These are phyloP conservation scores for Tetragonia tetragonoides DNA, from an alignment of 148 eudicot species.

Conservation along the genomic window DNA sequence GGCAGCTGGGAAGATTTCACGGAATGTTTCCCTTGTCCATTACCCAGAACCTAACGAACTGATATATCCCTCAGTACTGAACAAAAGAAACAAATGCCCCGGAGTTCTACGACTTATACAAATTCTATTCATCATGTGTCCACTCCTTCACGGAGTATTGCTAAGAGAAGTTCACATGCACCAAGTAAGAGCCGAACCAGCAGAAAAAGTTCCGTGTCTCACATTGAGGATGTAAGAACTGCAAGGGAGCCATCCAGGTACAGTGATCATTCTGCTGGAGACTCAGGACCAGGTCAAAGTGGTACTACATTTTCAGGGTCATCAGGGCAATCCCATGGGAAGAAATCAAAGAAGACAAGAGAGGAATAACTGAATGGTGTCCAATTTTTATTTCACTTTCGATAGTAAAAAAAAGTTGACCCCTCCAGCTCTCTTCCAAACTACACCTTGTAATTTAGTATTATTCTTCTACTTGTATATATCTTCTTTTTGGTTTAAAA, in stretches of 20 bases:
- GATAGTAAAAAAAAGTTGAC: too few relatives aligned
- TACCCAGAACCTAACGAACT: conserved; percentile 73
- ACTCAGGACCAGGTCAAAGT: conserved; percentile 46
- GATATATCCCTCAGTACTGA: conserved; percentile 24
- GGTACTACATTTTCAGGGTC: conserved; percentile 53
- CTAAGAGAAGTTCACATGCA: conserved; percentile 28
- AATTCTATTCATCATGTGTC: conserved; percentile 34
- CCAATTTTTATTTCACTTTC: too few relatives aligned
- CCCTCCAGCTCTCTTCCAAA: too few relatives aligned
- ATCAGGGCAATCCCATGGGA: conserved; percentile 43
- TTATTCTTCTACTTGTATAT: too few relatives aligned
- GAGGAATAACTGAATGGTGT: neutral
- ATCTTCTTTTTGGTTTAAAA: too few relatives aligned
- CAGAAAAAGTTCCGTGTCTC: conserved; percentile 43
- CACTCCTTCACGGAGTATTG: conserved; percentile 41
- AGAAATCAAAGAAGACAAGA: conserved; percentile 49
- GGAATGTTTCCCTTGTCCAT: conserved; percentile 72
- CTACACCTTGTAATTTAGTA: too few relatives aligned
- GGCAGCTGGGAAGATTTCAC: conserved; percentile 76
- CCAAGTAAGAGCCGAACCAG: conserved; percentile 35
- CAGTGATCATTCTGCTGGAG: conserved; percentile 34
- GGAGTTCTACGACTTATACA: conserved; percentile 40
- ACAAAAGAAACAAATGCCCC: conserved; percentile 20
- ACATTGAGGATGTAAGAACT: conserved; percentile 31
- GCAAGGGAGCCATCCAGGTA: conserved; percentile 34